Base-by-base conservation (phyloP, 208 protist species). In the Herpetomonas samuelpessoai region DNA sequence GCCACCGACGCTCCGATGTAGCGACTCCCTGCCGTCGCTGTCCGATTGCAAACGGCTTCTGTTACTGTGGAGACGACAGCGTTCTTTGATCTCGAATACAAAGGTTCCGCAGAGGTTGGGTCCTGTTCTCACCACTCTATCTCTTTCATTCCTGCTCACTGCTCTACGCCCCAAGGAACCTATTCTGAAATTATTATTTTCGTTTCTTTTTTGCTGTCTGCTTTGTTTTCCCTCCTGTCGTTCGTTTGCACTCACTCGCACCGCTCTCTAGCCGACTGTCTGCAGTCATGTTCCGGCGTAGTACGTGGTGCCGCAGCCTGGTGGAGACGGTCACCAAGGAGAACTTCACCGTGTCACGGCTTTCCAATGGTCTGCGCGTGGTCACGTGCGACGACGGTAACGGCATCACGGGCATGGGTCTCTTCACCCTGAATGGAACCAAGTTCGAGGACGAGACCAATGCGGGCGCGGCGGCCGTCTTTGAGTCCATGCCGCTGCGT, bases 371-470 rank as follows among this genome's bases (percentile, higher is more conserved):
- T 24, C 61, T 96, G 44, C 88, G 88, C 24, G 83, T 96, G 35
- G 65, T 95, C 26, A 95, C 88, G 29, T 92, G 76, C 67, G 83
- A 90, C 41, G 86, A 96, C 44, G 76, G 80, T 38, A 83, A 76
- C 50, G 83, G 86, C 47, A 86, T 92, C 69, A 92, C 84, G 21
- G 81, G 84, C 25, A 85, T 96, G 74, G 91, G 88, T 21, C 60
- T 96, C 26, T 95, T 95, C 65, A 87, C 75, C 41, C 64, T 91
- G 2, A 92, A 91, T 55, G 91, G 82, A 3, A 74, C 84, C 26
- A 86, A 86, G 63, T 96, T 88, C 62, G 91, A 96, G 60, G 78
- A 80, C 56, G 74, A 65, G 12, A 63, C 46, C 22, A 79, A 60
- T 67, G 64, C 62, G 3, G 91, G 91, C 21, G 75, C 84, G 3